Percentiles rank a stretch among this genome's conserved stretches.
phyloP scores from a whole-genome alignment of 2,329 filamentous ascomycete species.

The Tothia fuscella region DNA sequence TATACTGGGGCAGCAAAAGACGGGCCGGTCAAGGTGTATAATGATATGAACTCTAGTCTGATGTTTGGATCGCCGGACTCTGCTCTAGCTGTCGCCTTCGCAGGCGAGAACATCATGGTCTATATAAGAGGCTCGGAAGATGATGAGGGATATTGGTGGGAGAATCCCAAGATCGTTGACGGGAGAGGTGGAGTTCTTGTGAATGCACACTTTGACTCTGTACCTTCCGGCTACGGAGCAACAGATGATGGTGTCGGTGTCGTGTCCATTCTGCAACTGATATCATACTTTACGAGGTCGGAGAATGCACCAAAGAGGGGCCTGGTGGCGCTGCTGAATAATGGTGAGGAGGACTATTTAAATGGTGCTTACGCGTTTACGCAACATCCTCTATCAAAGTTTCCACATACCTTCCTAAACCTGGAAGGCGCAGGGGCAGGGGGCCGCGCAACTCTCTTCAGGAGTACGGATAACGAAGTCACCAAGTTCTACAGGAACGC shows the following conservation, averaged over 20 bases:
- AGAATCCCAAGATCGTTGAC: conserved; percentile 30
- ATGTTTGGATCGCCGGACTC: conserved; percentile 48
- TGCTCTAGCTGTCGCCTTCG: conserved; percentile 60
- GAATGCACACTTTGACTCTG: conserved; percentile 91
- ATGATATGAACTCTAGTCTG: conserved; percentile 68
- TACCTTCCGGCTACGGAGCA: conserved; percentile 82
- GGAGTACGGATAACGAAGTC: conserved; percentile 76
- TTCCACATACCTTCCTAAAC: conserved; percentile 83
- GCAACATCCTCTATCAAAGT: conserved; percentile 66
- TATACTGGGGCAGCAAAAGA: conserved; percentile 5
- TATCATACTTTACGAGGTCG: conserved; percentile 70
- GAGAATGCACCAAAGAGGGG: conserved; percentile 65
- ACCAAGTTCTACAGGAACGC: conserved; percentile 63
- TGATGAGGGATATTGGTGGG: conserved; percentile 63
- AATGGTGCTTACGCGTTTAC: conserved; percentile 79
- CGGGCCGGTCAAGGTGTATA: conserved; percentile 52
- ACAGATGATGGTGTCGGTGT: conserved; percentile 91
- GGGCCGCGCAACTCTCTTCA: conserved; percentile 75
- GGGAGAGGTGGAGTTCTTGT: conserved; percentile 66
- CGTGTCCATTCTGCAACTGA: conserved; percentile 70
- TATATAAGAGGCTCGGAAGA: conserved; percentile 79
- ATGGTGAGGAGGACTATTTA: conserved; percentile 87
- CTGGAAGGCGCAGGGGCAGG: conserved; percentile 91
- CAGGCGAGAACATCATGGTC: conserved; percentile 83
- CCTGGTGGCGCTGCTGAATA: conserved; percentile 79